Percentiles rank a stretch among this genome's conserved stretches.
Conservation (phyloP, 306 rosid genomes). For the Mimosa bimucronata region DNA sequence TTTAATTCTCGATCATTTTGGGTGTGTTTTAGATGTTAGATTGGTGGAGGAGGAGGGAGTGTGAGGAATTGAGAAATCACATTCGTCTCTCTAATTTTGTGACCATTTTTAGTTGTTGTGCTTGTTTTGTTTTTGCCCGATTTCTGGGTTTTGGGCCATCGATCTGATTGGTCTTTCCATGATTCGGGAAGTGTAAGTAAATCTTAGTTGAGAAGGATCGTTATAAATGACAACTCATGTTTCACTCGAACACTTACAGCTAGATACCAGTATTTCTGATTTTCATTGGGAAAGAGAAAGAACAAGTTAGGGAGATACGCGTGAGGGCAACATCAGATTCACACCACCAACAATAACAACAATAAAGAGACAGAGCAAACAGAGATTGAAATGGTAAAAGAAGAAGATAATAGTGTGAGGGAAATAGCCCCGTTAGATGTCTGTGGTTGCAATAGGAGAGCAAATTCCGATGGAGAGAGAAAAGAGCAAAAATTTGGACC, state of each 20-base stretch:
- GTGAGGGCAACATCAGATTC: too few relatives aligned
- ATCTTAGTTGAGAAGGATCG: slow-evolving; percentile 47
- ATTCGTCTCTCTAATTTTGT: background rate
- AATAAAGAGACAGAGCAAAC: too few relatives aligned
- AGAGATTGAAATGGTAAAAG: background rate
- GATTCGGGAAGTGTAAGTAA: slow-evolving; percentile 55
- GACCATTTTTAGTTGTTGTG: background rate
- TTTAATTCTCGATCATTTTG: background rate
- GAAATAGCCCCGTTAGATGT: background rate
- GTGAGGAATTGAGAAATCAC: background rate
- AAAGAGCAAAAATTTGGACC: too few relatives aligned
- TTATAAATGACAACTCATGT: slow-evolving; percentile 30
- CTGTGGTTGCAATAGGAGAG: background rate
- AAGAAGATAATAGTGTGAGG: background rate
- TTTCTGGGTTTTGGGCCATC: slow-evolving; percentile 33
- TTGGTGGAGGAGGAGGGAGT: background rate
- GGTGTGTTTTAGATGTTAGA: background rate
- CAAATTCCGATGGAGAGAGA: background rate
- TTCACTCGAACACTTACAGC: slow-evolving; percentile 27
- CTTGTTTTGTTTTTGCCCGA: background rate
- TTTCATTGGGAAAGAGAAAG: background rate
- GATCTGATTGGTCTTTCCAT: slow-evolving; percentile 30
- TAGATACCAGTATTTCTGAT: background rate
- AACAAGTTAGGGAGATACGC: background rate
- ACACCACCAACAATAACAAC: too few relatives aligned